phyloP scores from a whole-genome alignment of 306 rosid species.

The Adenanthera pavonina region DNA sequence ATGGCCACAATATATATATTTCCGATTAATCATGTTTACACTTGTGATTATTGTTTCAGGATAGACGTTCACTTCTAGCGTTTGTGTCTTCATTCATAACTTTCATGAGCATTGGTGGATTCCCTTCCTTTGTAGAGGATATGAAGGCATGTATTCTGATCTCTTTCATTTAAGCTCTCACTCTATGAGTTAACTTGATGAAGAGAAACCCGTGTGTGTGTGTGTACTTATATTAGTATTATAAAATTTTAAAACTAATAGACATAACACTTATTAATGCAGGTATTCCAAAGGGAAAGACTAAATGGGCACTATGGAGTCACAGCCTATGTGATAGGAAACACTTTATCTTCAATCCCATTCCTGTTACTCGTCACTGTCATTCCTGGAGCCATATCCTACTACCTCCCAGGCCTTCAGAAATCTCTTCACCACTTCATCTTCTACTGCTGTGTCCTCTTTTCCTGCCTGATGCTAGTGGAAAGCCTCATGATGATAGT shows the following conservation, averaged over 20 bases:
- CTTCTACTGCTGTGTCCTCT: conserved; percentile 43
- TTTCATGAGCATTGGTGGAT: conserved; percentile 74
- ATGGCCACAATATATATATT: too few species aligned
- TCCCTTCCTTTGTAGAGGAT: conserved; percentile 79
- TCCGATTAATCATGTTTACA: not conserved
- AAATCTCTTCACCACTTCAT: conserved; percentile 39
- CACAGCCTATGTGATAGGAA: conserved; percentile 47
- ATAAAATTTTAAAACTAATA: too few species aligned
- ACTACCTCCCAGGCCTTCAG: conserved; percentile 57
- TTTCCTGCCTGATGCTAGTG: conserved; percentile 49
- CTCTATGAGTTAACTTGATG: too few species aligned
- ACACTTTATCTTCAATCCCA: conserved; percentile 59
- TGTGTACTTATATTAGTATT: too few species aligned
- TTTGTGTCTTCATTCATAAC: conserved; percentile 70
- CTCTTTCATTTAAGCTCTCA: not conserved
- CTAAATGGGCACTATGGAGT: conserved; percentile 63
- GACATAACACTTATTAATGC: not conserved
- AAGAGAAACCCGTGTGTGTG: too few species aligned
- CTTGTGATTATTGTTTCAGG: conserved; percentile 45
- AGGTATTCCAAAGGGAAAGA: conserved; percentile 62
- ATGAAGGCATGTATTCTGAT: conserved; percentile 57
- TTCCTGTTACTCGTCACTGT: conserved; percentile 44
- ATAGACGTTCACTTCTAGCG: conserved; percentile 66
- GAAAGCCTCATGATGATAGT: conserved; percentile 68
- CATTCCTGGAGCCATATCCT: conserved; percentile 53